Evolutionary conservation across 2,329 filamentous ascomycete species (phyloP).

Genomic region (Fusarium oligoseptatum): DNA sequence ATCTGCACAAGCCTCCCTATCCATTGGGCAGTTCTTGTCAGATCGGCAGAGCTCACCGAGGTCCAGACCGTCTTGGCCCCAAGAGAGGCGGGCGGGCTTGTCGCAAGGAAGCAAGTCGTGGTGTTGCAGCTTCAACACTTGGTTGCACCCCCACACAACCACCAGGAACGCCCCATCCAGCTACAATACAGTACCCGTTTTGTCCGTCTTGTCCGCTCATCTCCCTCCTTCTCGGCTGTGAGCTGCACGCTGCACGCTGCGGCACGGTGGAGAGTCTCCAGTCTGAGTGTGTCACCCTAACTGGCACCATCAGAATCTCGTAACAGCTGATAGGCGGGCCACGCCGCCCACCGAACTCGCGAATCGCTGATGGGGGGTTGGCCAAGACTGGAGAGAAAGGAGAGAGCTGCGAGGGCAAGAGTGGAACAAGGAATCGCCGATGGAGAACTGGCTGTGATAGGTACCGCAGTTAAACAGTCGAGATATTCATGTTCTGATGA

Average conservation of each 20-base stretch:
- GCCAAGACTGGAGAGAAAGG: conserved; percentile 12
- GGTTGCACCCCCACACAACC: conserved; percentile 29
- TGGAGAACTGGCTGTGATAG: not conserved
- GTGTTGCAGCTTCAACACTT: conserved; percentile 2
- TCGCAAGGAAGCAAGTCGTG: conserved; percentile 17
- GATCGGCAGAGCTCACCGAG: conserved; percentile 42
- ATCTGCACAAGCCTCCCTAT: conserved; percentile 3
- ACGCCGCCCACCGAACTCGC: conserved; percentile 37
- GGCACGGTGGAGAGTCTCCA: conserved; percentile 19
- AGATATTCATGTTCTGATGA: not conserved
- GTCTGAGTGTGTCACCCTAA: conserved; percentile 19
- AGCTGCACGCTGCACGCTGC: conserved; percentile 30
- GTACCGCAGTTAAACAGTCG: not conserved
- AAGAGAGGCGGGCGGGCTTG: conserved; percentile 23
- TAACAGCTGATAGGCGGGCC: conserved; percentile 36
- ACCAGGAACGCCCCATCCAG: conserved; percentile 30
- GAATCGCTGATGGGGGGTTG: conserved; percentile 39
- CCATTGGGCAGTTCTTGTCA: conserved; percentile 32
- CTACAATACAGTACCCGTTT: conserved; percentile 11
- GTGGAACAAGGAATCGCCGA: not conserved
- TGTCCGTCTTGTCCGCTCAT: not conserved
- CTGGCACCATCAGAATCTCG: conserved; percentile 22
- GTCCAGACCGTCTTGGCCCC: conserved; percentile 42
- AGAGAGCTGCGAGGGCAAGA: not conserved
- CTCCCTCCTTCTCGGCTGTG: conserved; percentile 9